Evolutionary conservation across 2,329 filamentous ascomycete species (phyloP).

Genomic region (Aplosporella prunicola): DNA sequence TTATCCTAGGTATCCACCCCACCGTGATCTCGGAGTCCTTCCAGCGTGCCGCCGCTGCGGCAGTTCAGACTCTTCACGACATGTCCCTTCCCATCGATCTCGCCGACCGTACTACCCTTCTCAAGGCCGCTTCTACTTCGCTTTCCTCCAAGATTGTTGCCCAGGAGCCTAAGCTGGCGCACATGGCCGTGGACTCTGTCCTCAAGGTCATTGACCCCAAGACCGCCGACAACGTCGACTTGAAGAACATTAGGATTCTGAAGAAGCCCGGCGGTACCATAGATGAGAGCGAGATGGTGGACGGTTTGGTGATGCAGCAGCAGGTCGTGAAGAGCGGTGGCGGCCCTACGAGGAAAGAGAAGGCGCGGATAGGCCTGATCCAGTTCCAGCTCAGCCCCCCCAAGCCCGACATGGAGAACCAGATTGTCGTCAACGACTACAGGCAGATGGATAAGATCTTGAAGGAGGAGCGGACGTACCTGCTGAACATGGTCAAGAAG

Average conservation of each 20-base stretch:
- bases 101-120: conserved; percentile 75
- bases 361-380: conserved; percentile 91
- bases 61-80: conserved; percentile 81
- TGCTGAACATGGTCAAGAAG: conserved; percentile 99
- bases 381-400: conserved; percentile 98
- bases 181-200: conserved; percentile 96
- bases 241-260: conserved; percentile 91
- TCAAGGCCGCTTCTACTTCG: conserved; percentile 94
- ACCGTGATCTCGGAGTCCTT: conserved; percentile 97
- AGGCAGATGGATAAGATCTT: conserved; percentile 99
- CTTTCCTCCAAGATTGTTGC: conserved; percentile 98
- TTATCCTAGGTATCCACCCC: conserved; percentile 64
- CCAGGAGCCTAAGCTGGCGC: conserved; percentile 92
- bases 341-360: conserved; percentile 87
- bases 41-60: conserved; percentile 82
- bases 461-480: conserved; percentile 96
- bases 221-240: conserved; percentile 90
- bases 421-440: conserved; percentile 98
- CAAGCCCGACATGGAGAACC: conserved; percentile 99
- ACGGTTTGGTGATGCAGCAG: conserved; percentile 87
- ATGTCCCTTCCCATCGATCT: conserved; percentile 94
- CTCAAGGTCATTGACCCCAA: conserved; percentile 92
- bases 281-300: conserved; percentile 94
- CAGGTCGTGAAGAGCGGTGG: conserved; percentile 87
- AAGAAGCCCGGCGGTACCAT: conserved; percentile 98